Percentiles rank a stretch among this genome's conserved stretches.
These are phyloP conservation scores for Boletus patriciae DNA, from an alignment of 768 basidiomycete species.

Conservation along the genomic window DNA sequence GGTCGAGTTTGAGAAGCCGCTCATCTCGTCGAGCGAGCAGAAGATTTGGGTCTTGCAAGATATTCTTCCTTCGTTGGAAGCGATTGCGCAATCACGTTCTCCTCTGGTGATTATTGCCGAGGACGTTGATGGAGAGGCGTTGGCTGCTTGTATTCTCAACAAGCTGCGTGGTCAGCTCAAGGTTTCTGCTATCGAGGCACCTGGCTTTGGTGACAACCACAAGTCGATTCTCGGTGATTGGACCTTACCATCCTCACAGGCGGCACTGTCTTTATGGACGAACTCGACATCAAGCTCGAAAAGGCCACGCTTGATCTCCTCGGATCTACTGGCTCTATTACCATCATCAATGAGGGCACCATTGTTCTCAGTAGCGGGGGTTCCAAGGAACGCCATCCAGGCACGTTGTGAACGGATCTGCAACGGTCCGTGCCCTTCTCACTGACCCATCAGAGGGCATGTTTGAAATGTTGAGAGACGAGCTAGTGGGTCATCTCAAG, in stretches of 20 bases:
- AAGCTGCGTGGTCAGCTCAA: conserved; percentile 97
- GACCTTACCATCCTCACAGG: conserved; percentile 96
- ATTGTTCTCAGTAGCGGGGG: conserved; percentile 47
- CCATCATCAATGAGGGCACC: conserved; percentile 89
- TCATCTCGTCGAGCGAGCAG: conserved; percentile 92
- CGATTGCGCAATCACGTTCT: conserved; percentile 74
- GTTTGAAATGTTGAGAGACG: too few relatives aligned
- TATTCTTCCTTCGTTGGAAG: conserved; percentile 88
- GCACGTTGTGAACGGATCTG: conserved; percentile 98
- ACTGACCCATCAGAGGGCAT: conserved; percentile 13
- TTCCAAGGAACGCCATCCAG: too few relatives aligned
- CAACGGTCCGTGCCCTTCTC: conserved; percentile 45
- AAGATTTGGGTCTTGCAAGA: conserved; percentile 94
- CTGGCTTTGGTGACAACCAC: conserved; percentile 98
- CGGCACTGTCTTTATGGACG: conserved; percentile 94
- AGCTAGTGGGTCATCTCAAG: conserved; percentile 28
- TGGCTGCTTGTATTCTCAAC: conserved; percentile 97
- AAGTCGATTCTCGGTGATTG: conserved; percentile 96
- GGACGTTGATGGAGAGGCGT: conserved; percentile 95
- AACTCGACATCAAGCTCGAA: conserved; percentile 96
- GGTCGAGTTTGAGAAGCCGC: conserved; percentile 95
- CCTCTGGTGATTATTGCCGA: conserved; percentile 96
- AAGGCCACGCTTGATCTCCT: conserved; percentile 50
- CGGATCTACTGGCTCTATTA: not conserved
- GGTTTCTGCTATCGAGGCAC: conserved; percentile 93